These are phyloP conservation scores for Xylariales sp. DNA, from an alignment of 2,329 filamentous ascomycete species.

Conservation along the genomic window DNA sequence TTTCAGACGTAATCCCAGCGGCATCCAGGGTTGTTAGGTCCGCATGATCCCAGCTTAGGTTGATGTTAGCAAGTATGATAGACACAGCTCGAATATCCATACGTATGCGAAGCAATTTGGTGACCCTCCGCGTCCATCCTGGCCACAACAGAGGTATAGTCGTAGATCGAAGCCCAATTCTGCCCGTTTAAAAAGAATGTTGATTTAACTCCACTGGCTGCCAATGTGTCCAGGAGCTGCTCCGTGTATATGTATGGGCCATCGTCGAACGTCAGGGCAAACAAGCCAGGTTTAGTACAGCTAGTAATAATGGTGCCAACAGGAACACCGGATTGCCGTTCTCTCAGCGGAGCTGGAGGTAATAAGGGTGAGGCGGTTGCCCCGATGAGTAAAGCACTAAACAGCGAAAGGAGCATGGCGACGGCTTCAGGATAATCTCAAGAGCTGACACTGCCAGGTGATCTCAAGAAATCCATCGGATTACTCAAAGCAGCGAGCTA, in stretches of 20 bases:
- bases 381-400: conserved; percentile 4
- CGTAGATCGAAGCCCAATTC: conserved; percentile 37
- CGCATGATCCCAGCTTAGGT: conserved; percentile 38
- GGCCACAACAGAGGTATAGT: conserved; percentile 21
- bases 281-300: conserved; percentile 14
- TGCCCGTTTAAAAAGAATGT: conserved; percentile 32
- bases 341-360: not conserved
- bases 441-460: too few relatives aligned
- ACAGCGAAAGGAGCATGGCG: conserved; percentile 1
- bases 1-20: conserved; percentile 32
- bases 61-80: not conserved
- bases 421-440: too few relatives aligned
- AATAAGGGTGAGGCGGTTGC: conserved; percentile 4
- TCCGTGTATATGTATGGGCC: conserved; percentile 19
- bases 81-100: conserved; percentile 7
- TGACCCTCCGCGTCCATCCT: conserved; percentile 37
- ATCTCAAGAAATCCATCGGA: too few relatives aligned
- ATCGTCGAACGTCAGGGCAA: conserved; percentile 24
- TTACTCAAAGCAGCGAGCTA: too few relatives aligned
- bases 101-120: conserved; percentile 46
- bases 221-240: conserved; percentile 16
- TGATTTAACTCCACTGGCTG: conserved; percentile 12
- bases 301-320: conserved; percentile 9
- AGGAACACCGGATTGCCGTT: conserved; percentile 8
- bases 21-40: conserved; percentile 35